Evolutionary conservation across 768 basidiomycete genomes (phyloP).

Genomic region (Macrocybe gigantea): DNA sequence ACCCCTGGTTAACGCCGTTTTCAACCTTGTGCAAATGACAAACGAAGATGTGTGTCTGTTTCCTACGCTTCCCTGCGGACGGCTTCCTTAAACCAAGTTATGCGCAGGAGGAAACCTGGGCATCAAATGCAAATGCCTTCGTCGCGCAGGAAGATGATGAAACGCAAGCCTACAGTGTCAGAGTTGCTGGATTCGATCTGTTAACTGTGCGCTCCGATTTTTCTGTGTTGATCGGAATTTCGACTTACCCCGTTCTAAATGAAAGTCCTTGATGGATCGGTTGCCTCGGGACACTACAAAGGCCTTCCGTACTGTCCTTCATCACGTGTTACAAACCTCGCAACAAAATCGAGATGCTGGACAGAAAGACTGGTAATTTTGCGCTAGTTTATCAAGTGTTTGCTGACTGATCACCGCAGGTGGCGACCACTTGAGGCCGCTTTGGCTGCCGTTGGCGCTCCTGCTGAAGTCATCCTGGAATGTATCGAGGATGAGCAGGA

Average conservation of each 20-base stretch:
- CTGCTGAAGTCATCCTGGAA: constrained; percentile 71
- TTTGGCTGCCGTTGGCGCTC: constrained; percentile 76
- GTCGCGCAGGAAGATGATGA: constrained; percentile 95
- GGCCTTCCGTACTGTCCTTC: constrained; percentile 49
- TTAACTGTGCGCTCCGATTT: constrained; percentile 45
- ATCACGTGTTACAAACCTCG: constrained; percentile 52
- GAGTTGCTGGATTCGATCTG: constrained; percentile 82
- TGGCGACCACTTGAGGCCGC: constrained; percentile 90
- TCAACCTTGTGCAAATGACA: constrained; percentile 83
- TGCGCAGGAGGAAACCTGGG: constrained; percentile 85
- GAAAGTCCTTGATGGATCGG: constrained; percentile 55
- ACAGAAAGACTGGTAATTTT: constrained; percentile 54
- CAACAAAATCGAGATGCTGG: constrained; percentile 49
- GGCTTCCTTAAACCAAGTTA: constrained; percentile 4
- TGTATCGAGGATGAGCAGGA: constrained; percentile 72
- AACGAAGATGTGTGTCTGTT: constrained; percentile 67
- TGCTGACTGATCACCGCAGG: constrained; percentile 34
- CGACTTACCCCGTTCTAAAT: not conserved
- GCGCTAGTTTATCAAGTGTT: constrained; percentile 3
- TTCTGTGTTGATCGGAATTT: constrained; percentile 5
- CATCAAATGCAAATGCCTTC: constrained; percentile 83
- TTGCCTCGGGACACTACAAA: constrained; percentile 42
- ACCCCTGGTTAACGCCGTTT: constrained; percentile 46
- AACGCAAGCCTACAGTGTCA: constrained; percentile 71
- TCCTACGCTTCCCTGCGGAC: not conserved